A percentile compares a stretch with the other conserved stretches of the same genome.
Conservation (phyloP, 495 filamentous ascomycete species). For the Aspergillus avenaceus region DNA sequence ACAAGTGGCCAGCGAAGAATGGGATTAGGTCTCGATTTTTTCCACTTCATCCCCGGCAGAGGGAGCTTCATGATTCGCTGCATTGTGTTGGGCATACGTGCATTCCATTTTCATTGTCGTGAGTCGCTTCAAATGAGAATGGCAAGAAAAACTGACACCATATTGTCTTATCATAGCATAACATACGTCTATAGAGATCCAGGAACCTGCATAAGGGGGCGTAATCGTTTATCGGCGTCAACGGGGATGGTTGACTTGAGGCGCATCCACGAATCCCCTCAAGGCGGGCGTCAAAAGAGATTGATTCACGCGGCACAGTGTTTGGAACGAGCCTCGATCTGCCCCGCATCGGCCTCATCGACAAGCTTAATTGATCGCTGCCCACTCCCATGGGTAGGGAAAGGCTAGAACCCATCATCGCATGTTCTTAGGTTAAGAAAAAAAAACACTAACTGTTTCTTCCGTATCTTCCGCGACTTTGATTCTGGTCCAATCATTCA, state of each 20-base stretch:
- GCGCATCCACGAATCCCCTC: constrained; percentile 10
- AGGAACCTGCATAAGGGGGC: constrained; percentile 13
- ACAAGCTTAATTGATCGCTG: constrained; percentile 17
- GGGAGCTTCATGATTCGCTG: constrained; percentile 24
- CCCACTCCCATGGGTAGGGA: constrained; percentile 4
- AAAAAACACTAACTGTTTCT: neutral
- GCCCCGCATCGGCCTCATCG: constrained; percentile 22
- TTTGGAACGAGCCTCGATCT: constrained; percentile 19
- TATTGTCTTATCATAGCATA: no score
- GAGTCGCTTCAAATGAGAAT: neutral
- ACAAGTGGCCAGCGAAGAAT: constrained; percentile 19
- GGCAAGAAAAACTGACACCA: neutral
- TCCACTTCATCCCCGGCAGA: constrained; percentile 11
- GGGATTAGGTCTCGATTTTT: constrained; percentile 4
- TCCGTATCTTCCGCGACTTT: neutral
- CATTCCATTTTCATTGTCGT: constrained; percentile 18
- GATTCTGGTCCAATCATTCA: constrained; percentile 3
- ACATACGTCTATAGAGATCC: no score
- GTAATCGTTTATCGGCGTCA: constrained; percentile 8
- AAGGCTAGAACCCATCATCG: neutral
- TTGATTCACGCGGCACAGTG: constrained; percentile 14
- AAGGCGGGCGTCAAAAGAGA: constrained; percentile 5
- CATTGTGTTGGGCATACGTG: constrained; percentile 34
- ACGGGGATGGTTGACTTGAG: constrained; percentile 4
- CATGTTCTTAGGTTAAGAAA: neutral